A percentile compares a stretch with the other conserved stretches of the same genome.
phyloP scores from a whole-genome alignment of 805 yeast genomes.

The Sugiyamaella americana region DNA sequence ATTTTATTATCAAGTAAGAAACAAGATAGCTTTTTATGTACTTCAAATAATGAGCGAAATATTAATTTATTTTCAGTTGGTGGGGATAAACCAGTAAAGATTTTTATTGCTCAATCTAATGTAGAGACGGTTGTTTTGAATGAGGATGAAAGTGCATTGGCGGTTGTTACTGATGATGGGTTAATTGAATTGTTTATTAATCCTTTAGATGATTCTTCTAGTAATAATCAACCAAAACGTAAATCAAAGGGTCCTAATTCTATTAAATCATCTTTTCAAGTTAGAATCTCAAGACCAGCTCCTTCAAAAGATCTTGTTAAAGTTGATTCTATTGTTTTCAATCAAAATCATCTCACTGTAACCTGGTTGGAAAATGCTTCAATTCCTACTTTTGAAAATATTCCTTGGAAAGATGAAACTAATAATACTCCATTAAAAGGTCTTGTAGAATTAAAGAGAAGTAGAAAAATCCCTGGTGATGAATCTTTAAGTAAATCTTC shows the following conservation, averaged over 20 bases:
- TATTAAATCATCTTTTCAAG: constrained; percentile 11
- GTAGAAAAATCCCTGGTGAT: not conserved
- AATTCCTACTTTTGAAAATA: constrained; percentile 29
- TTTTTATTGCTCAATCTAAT: constrained; percentile 66
- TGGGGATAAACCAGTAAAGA: constrained; percentile 39
- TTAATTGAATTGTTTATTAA: constrained; percentile 61
- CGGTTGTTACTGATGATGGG: constrained; percentile 71
- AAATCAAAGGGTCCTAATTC: constrained; percentile 11
- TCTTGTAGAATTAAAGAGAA: constrained; percentile 8
- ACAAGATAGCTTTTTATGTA: constrained; percentile 50
- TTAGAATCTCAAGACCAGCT: constrained; percentile 13
- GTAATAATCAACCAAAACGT: constrained; percentile 11
- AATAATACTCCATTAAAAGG: constrained; percentile 4
- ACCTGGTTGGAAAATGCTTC: constrained; percentile 32
- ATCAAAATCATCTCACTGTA: constrained; percentile 14
- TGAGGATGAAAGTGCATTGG: constrained; percentile 31
- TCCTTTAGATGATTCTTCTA: constrained; percentile 33
- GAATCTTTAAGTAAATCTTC: constrained; percentile 20
- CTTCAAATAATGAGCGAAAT: constrained; percentile 77
- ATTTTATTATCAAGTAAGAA: constrained; percentile 35
- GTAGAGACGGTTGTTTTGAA: constrained; percentile 37
- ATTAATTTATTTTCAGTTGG: constrained; percentile 59
- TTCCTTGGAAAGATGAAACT: constrained; percentile 25
- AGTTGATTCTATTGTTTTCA: constrained; percentile 13
- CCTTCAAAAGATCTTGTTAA: constrained; percentile 8